These are phyloP conservation scores for Heimioporus sp. DNA, from an alignment of 768 basidiomycete genomes.

Conservation along the genomic window DNA sequence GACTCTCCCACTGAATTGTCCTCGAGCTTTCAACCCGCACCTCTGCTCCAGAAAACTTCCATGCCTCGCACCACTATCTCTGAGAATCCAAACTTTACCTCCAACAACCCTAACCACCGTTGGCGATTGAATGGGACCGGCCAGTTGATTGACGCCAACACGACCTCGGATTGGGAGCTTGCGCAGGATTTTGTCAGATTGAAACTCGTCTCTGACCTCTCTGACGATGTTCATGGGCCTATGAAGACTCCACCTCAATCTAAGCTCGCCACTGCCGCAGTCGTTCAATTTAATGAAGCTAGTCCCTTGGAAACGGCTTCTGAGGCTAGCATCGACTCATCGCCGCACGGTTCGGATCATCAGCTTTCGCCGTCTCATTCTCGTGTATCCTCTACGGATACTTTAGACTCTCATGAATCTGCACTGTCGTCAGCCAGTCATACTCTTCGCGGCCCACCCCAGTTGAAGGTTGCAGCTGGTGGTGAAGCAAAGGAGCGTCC, in stretches of 20 bases:
- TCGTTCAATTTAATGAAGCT: conserved; percentile 57
- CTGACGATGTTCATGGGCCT: conserved; percentile 48
- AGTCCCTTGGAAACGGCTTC: conserved; percentile 76
- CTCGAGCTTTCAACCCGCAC: conserved; percentile 29
- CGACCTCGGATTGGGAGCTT: conserved; percentile 64
- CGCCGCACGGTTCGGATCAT: conserved; percentile 67
- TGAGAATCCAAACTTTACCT: conserved; percentile 25
- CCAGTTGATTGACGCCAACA: conserved; percentile 56
- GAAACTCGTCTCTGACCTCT: conserved; percentile 55
- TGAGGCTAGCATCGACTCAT: conserved; percentile 68
- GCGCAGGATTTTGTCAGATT: conserved; percentile 72
- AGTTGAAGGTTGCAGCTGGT: conserved; percentile 50
- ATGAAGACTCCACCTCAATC: conserved; percentile 70
- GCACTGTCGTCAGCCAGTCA: conserved; percentile 51
- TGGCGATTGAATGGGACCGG: conserved; percentile 67
- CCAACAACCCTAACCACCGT: conserved; percentile 41
- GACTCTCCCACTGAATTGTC: conserved; percentile 36
- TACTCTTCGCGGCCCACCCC: conserved; percentile 51
- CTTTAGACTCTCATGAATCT: conserved; percentile 59
- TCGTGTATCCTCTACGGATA: conserved; percentile 81
- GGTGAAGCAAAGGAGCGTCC: conserved; percentile 72
- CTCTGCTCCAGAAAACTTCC: conserved; percentile 39
- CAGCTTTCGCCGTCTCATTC: conserved; percentile 69
- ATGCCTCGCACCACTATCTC: conserved; percentile 47
- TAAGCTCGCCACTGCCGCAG: conserved; percentile 49